Evolutionary conservation across 495 filamentous ascomycete species (phyloP), one percentile per base, ranked within the genome.

Genomic region (Trichoderma asperelloides): DNA sequence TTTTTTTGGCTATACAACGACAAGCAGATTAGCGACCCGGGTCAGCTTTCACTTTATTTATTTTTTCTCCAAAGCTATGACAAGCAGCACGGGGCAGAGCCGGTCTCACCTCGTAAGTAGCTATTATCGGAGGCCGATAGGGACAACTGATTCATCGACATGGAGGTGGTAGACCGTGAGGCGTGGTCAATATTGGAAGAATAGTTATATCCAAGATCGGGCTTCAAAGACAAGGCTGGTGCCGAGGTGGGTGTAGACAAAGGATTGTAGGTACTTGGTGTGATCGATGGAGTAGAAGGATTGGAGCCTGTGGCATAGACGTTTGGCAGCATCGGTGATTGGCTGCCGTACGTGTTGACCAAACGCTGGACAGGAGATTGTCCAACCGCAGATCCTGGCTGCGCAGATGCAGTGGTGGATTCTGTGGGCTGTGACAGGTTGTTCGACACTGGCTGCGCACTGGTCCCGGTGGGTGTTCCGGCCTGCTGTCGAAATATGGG

Each of bases 401-500:
- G 63, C 47, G 69, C 67, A 62, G 73, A 60, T 13, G 55, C 55
- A 13, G 30, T 8, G 11, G 9, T 13, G 1, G 55, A 8, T 12
- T 60, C 55, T 23, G 55, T 28, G 9, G 55, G 23, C 25, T 27
- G 55, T 18, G 55, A 30, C 15, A 60, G 21, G 55, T 21, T 60
- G 74, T 51, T 68, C 47, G 69, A 67, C 70, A 43, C 68, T 74
- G 71, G 75, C 70, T 75, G 70, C 73, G 12, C 43, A 5, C 71
- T 68, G 73, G 77, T 12, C 77, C 89, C 68, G 91, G 90, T 75
- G 94, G 91, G 69, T 18, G 91, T 90, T 23, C 87, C 87, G 63
- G 90, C 88, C 72, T 93, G 90, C 72, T 89, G 86, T 77, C 96
- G 96, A 81, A 98, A 98, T 69, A 98, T 96, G 45, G 95, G 95